Percentiles rank a stretch among this genome's conserved stretches.
Evolutionary conservation across 2,329 filamentous ascomycete genomes (phyloP).

Genomic region (Phialocephala subalpina): DNA sequence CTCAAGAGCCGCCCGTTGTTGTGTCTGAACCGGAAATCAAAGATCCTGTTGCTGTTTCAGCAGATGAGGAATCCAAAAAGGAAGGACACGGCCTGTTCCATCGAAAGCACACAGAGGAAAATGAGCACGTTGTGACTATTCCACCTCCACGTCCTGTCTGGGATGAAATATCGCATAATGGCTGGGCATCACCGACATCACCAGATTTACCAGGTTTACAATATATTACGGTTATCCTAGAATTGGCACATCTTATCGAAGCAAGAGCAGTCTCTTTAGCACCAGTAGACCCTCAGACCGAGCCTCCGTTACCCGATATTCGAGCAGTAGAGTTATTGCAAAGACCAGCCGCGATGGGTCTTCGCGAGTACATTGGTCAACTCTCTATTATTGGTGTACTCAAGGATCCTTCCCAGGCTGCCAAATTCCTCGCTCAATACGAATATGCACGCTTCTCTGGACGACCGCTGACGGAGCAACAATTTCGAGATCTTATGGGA

Average conservation of each 20-base stretch:
- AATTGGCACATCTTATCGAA: constrained; percentile 90
- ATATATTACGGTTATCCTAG: constrained; percentile 80
- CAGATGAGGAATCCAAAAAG: constrained; percentile 24
- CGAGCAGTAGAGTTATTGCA: constrained; percentile 76
- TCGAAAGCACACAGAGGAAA: constrained; percentile 14
- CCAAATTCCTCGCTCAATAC: constrained; percentile 76
- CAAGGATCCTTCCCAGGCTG: constrained; percentile 58
- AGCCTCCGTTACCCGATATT: constrained; percentile 63
- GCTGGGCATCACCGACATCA: constrained; percentile 85
- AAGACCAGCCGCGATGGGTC: constrained; percentile 72
- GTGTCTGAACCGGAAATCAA: constrained; percentile 41
- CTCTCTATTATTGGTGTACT: constrained; percentile 73
- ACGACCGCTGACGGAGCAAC: constrained; percentile 68
- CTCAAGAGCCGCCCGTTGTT: constrained; percentile 41
- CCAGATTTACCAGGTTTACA: constrained; percentile 81
- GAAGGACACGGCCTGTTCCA: constrained; percentile 19
- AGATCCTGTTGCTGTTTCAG: constrained; percentile 35
- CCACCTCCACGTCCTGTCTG: constrained; percentile 58
- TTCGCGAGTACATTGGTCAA: constrained; percentile 81
- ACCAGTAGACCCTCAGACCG: constrained; percentile 56
- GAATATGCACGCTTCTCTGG: constrained; percentile 87
- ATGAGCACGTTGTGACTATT: constrained; percentile 34
- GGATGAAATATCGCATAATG: constrained; percentile 85
- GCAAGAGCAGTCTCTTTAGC: constrained; percentile 91
- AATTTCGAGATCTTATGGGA: constrained; percentile 83